Evolutionary conservation across 2,329 filamentous ascomycete genomes (phyloP), one percentile per base, ranked within the genome.

Genomic region (Aspergillus tubingensis): DNA sequence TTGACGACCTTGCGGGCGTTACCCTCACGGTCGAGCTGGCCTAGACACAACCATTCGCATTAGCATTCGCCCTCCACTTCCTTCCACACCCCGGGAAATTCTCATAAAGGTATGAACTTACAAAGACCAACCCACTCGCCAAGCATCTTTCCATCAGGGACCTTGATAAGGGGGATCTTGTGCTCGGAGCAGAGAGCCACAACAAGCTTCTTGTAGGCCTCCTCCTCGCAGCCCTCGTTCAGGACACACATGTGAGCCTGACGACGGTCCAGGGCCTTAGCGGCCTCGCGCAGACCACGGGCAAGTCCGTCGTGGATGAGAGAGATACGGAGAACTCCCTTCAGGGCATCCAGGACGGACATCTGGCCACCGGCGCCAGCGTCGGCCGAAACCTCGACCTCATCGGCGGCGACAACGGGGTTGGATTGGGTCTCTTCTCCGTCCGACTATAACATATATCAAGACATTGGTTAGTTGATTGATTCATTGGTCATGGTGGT

Each of bases 1-100:
- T 99, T 99, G 86, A 99, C 95, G 73, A 99, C 94, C 90, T 99
- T 99, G 84, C 95, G 91, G 77, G 95, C 92, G 84, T 99, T 99
- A 76, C 95, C 95, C 85, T 99, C 95, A 79, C 95, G 94, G 86
- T 99, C 95, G 76, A 99, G 89, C 74, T 97, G 93, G 85, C 94
- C 94, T 97, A 64, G 2, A 36, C 15, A 54, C n/a, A 44, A 27
- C 48, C 8, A 32, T 2, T 2, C 43, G 4, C 5, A n/a, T 41
- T 57, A 50, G 43, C 8, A 47, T 52, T 43, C 54, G 23, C 23
- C 23, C 17, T 19, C 17, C 17, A 19, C 17, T 19, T 19, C 17
- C 17, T 19, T 19, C 17, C 5, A 23, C 5, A 23, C 23, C 23
- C 23, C 5, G 5, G 23, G 23, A 6, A 6, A 23, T 23, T 21